Evolutionary conservation across 306 rosid species (phyloP).

Genomic region (Urtica urens): DNA sequence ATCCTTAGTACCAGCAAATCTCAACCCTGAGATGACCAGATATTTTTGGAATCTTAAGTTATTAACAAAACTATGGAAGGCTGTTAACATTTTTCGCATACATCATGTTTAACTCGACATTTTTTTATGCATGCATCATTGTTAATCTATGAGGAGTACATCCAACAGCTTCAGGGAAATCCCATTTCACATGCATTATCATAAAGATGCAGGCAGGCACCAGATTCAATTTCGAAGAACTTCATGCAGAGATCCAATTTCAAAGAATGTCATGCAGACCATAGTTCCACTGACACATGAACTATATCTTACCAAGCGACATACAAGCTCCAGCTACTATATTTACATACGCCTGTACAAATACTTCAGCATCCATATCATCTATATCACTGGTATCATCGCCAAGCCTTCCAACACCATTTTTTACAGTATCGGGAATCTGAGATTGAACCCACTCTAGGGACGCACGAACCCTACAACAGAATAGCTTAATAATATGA

Average conservation of each 20-base stretch:
- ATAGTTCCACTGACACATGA: not conserved
- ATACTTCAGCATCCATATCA: constrained; percentile 80
- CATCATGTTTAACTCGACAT: too few species aligned
- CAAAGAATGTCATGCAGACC: not conserved
- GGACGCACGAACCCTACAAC: constrained; percentile 76
- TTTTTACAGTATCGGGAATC: constrained; percentile 69
- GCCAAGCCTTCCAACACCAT: constrained; percentile 49
- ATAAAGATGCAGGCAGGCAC: not conserved
- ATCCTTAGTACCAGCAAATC: constrained; percentile 86
- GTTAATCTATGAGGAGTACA: not conserved
- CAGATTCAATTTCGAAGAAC: too few species aligned
- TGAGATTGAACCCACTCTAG: constrained; percentile 84
- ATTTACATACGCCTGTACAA: constrained; percentile 85
- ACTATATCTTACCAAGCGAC: constrained; percentile 57
- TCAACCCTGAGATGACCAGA: constrained; percentile 50
- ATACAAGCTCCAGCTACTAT: constrained; percentile 91
- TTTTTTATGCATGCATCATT: not conserved
- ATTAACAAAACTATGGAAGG: not conserved
- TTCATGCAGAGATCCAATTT: not conserved
- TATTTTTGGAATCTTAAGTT: constrained; percentile 6
- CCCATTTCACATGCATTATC: not conserved
- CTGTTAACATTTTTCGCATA: not conserved
- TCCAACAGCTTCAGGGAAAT: not conserved
- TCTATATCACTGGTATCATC: constrained; percentile 57
- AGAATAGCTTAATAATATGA: constrained; percentile 14